These are phyloP conservation scores for Umbellularia californica DNA, from an alignment of 164 flowering plant species.

Conservation along the genomic window DNA sequence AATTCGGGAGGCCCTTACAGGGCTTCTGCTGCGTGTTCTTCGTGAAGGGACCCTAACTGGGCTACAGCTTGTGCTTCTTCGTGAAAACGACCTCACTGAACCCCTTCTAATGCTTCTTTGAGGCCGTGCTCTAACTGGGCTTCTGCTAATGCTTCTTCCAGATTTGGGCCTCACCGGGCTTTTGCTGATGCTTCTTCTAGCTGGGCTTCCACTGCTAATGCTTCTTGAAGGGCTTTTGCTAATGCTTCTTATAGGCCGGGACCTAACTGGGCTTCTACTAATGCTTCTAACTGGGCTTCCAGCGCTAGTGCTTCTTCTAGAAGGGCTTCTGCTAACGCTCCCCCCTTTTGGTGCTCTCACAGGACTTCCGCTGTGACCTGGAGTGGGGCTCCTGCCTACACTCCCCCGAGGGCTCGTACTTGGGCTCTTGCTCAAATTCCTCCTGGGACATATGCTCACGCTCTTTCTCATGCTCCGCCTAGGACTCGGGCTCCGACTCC, in stretches of 20 bases:
- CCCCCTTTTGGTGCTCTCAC: slow-evolving; percentile 23
- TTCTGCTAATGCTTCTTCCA: slow-evolving; percentile 36
- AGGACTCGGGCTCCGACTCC: slow-evolving; percentile 58
- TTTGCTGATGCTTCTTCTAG: slow-evolving; percentile 35
- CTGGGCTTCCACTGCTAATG: slow-evolving; percentile 33
- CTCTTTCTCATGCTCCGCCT: slow-evolving; percentile 64
- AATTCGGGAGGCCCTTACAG: slow-evolving; percentile 24
- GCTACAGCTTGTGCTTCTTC: slow-evolving; percentile 31
- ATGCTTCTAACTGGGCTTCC: slow-evolving; percentile 49
- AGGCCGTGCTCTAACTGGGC: slow-evolving; percentile 30
- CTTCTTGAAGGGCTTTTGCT: slow-evolving; percentile 49
- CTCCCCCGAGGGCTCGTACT: slow-evolving; percentile 37
- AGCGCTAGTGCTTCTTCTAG: slow-evolving; percentile 41
- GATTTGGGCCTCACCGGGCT: slow-evolving; percentile 41
- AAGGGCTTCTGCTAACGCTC: slow-evolving; percentile 52
- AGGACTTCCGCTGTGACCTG: slow-evolving; percentile 40
- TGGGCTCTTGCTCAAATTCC: slow-evolving; percentile 61
- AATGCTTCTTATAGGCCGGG: slow-evolving; percentile 28
- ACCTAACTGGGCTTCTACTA: slow-evolving; percentile 41
- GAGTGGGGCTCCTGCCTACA: slow-evolving; percentile 42
- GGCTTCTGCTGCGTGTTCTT: slow-evolving; percentile 46
- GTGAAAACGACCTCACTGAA: slow-evolving; percentile 27
- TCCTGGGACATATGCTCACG: slow-evolving; percentile 75
- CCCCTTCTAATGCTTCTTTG: slow-evolving; percentile 39
- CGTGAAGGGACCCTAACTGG: slow-evolving; percentile 38